Conservation (phyloP, 2,329 filamentous ascomycete genomes). For the Sclerotinia glacialis region DNA sequence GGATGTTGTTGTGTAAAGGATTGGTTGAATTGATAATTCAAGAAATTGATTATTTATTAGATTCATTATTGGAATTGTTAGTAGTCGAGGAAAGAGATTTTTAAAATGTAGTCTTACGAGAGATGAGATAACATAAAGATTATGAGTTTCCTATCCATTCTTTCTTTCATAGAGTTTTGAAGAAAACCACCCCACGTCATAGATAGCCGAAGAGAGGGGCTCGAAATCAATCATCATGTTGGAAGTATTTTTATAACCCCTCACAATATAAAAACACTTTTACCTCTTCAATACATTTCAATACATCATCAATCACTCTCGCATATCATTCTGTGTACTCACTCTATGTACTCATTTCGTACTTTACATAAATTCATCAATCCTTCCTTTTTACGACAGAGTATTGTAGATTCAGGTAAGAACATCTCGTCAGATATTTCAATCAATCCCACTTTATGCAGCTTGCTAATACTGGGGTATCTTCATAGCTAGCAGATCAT, state of each 20-base stretch:
- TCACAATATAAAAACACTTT: background rate
- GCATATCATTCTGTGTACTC: conserved; percentile 28
- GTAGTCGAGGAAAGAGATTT: too few relatives aligned
- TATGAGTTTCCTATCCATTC: too few relatives aligned
- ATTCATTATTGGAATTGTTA: too few relatives aligned
- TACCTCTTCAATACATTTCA: background rate
- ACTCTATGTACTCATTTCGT: conserved; percentile 33
- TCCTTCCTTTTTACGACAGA: conserved; percentile 25
- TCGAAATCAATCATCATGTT: background rate
- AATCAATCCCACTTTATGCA: background rate
- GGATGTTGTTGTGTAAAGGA: too few relatives aligned
- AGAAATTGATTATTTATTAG: too few relatives aligned
- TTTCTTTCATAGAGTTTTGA: too few relatives aligned
- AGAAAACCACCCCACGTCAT: background rate
- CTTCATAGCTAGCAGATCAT: conserved; percentile 35
- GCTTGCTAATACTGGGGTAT: conserved; percentile 26
- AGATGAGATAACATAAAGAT: too few relatives aligned
- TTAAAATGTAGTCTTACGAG: too few relatives aligned
- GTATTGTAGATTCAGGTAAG: conserved; percentile 32
- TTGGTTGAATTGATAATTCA: too few relatives aligned
- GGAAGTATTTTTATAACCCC: background rate
- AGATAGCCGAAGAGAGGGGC: conserved; percentile 7
- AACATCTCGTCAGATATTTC: background rate
- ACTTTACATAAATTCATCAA: conserved; percentile 29
- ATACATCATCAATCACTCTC: background rate